Percentiles rank a stretch among this genome's conserved stretches.
Conservation (phyloP, 2,329 filamentous ascomycete genomes). For the Cordyceps farinosa region DNA sequence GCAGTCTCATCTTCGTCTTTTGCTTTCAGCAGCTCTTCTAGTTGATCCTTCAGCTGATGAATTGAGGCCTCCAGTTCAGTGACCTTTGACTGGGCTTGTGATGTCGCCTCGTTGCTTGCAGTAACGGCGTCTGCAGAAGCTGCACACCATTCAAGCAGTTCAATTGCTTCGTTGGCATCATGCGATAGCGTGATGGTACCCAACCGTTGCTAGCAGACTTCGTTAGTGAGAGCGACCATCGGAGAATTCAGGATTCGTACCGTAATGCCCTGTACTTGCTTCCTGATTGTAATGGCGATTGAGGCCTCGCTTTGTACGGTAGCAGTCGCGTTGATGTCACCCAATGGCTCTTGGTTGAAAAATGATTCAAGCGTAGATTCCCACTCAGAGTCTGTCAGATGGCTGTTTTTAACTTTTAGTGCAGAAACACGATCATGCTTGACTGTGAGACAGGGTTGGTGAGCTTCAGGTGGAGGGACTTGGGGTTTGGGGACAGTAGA, state of each 20-base stretch:
- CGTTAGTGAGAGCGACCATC: not conserved
- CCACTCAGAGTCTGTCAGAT: slow-evolving; percentile 64
- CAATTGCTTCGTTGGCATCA: slow-evolving; percentile 56
- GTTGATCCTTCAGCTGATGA: slow-evolving; percentile 55
- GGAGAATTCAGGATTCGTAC: slow-evolving; percentile 38
- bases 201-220: slow-evolving; percentile 57
- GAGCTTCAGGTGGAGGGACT: slow-evolving; percentile 14
- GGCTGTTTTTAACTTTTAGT: slow-evolving; percentile 51
- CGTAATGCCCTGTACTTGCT: slow-evolving; percentile 65
- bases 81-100: slow-evolving; percentile 39
- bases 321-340: slow-evolving; percentile 58
- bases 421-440: slow-evolving; percentile 53
- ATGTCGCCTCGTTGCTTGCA: slow-evolving; percentile 42
- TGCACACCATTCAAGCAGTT: slow-evolving; percentile 68
- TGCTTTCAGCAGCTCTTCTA: slow-evolving; percentile 62
- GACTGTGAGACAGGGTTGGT: slow-evolving; percentile 38
- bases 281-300: slow-evolving; percentile 60
- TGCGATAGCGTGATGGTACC: slow-evolving; percentile 58
- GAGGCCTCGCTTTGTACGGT: slow-evolving; percentile 50
- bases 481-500: slow-evolving; percentile 17
- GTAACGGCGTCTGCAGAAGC: slow-evolving; percentile 49
- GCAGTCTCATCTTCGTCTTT: slow-evolving; percentile 65
- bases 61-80: slow-evolving; percentile 53
- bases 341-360: slow-evolving; percentile 49
- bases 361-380: slow-evolving; percentile 55